A percentile compares a stretch with the other conserved stretches of the same genome.
Evolutionary conservation across 768 basidiomycete genomes (phyloP).

Genomic region (Lactarius deliciosus): DNA sequence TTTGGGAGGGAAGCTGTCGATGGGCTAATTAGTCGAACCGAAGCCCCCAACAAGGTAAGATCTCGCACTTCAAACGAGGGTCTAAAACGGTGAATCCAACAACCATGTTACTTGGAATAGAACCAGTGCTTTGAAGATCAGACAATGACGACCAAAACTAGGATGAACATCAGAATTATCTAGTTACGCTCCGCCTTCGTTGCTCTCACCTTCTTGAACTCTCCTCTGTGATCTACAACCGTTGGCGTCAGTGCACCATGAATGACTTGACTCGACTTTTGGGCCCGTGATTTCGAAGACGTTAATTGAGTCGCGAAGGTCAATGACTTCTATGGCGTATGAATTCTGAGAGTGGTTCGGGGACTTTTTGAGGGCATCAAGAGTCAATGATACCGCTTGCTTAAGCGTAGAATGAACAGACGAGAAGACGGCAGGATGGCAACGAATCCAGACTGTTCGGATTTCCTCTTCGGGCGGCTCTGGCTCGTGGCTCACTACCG

Average conservation of each 20-base stretch:
- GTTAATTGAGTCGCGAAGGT: constrained; percentile 69
- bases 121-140: constrained; percentile 61
- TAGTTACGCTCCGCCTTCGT: background rate
- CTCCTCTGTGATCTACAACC: constrained; percentile 44
- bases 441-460: constrained; percentile 71
- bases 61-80: constrained; percentile 75
- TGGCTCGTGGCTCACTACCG: constrained; percentile 35
- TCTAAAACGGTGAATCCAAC: constrained; percentile 81
- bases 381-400: constrained; percentile 48
- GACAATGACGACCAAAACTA: constrained; percentile 70
- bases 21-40: background rate
- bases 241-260: constrained; percentile 37
- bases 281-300: constrained; percentile 91
- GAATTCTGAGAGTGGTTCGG: constrained; percentile 32
- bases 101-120: constrained; percentile 70
- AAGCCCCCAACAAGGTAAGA: background rate
- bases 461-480: constrained; percentile 15
- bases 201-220: constrained; percentile 55
- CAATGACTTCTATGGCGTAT: constrained; percentile 60
- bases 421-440: constrained; percentile 73
- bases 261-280: constrained; percentile 69
- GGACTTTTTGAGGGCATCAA: constrained; percentile 39
- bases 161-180: constrained; percentile 9
- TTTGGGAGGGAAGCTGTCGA: constrained; percentile 76
- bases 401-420: constrained; percentile 55